A percentile compares a stretch with the other conserved stretches of the same genome.
Conservation (phyloP, 2,329 filamentous ascomycete species). For the Cercospora sp. region DNA sequence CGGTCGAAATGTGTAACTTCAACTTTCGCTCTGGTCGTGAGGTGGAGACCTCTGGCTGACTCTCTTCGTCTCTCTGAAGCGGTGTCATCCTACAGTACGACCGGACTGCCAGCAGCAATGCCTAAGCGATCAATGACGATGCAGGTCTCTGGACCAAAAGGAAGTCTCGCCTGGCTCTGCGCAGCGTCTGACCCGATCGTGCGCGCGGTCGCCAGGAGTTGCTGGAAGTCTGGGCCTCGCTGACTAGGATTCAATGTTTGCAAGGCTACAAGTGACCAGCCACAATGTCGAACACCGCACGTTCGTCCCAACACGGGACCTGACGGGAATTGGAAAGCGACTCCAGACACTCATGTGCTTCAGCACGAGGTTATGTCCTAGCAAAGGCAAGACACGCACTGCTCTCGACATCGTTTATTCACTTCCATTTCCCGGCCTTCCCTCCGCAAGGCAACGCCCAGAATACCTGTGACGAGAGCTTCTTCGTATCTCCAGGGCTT, state of each 20-base stretch:
- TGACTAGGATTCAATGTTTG: not conserved
- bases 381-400: not conserved
- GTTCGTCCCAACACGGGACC: not conserved
- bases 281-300: not conserved
- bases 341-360: not conserved
- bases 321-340: not conserved
- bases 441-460: not conserved
- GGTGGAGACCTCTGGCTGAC: not conserved
- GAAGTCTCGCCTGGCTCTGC: not conserved
- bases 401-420: not conserved
- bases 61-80: not conserved
- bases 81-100: not conserved
- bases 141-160: not conserved
- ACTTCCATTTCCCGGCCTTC: not conserved
- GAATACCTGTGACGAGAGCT: not conserved
- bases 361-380: not conserved
- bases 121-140: not conserved
- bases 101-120: not conserved
- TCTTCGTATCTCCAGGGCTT: not conserved
- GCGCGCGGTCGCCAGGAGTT: not conserved
- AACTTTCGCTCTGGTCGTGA: not conserved
- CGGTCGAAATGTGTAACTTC: not conserved
- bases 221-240: not conserved
- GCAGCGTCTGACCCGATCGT: not conserved
- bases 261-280: not conserved